Conservation (phyloP, 169 alveolate species). For the Plasmodium relictum region DNA sequence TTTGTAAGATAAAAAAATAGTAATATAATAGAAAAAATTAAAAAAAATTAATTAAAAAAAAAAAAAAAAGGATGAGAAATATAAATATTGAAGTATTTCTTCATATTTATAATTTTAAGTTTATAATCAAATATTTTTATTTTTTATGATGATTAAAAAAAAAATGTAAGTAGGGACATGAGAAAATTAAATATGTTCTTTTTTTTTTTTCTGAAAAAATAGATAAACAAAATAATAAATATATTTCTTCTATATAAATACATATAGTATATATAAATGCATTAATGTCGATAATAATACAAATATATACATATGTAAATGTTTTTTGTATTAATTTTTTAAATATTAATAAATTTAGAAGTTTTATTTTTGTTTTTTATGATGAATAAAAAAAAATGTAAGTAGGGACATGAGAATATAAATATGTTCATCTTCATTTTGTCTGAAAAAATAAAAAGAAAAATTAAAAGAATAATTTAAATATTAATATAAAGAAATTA, state of each 20-base stretch:
- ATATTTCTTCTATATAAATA: conserved; percentile 4
- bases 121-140: conserved; percentile 29
- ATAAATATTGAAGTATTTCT: not conserved
- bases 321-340: not conserved
- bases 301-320: not conserved
- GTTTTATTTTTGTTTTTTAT: conserved; percentile 44
- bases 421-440: conserved; percentile 56
- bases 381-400: conserved; percentile 72
- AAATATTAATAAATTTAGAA: not conserved
- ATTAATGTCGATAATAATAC: not conserved
- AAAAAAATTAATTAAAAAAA: not conserved
- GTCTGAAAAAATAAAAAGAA: conserved; percentile 70
- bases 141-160: conserved; percentile 72
- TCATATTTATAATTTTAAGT: not conserved
- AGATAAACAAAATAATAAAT: too few relatives aligned
- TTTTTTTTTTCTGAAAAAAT: conserved; percentile 69
- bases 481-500: too few relatives aligned
- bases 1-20: conserved; percentile 38
- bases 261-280: not conserved
- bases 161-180: conserved; percentile 79
- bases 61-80: not conserved
- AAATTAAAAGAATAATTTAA: too few relatives aligned
- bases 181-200: conserved; percentile 74
- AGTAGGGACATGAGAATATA: conserved; percentile 80
- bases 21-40: not conserved